These are phyloP conservation scores for Lasiodiplodia hormozganensis DNA, from an alignment of 2,329 filamentous ascomycete species.

Conservation along the genomic window DNA sequence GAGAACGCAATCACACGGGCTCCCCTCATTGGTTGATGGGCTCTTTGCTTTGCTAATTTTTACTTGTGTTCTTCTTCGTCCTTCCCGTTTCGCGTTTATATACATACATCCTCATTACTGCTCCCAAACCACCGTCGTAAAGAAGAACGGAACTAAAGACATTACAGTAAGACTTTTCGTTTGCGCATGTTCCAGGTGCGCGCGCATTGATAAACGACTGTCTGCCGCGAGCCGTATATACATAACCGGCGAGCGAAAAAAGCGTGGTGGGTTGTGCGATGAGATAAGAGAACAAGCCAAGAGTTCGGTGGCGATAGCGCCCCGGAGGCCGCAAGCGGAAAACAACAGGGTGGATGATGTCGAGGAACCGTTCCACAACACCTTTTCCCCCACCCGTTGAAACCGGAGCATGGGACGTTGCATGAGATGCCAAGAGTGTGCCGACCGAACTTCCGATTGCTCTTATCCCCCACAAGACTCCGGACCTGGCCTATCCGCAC, in stretches of 20 bases:
- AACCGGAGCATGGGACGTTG: slow-evolving; percentile 3
- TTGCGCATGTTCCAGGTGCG: not conserved
- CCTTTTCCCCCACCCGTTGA: slow-evolving; percentile 10
- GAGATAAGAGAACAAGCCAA: not conserved
- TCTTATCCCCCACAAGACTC: not conserved
- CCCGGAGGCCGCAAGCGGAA: not conserved
- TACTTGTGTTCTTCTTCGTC: not conserved
- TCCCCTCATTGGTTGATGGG: not conserved
- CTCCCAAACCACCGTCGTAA: not conserved
- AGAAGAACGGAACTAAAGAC: not conserved
- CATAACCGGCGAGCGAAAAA: not conserved
- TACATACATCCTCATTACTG: not conserved
- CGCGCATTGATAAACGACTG: not conserved
- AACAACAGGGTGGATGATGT: not conserved
- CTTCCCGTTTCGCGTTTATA: not conserved
- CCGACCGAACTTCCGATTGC: not conserved
- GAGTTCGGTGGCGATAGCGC: not conserved
- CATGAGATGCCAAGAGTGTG: not conserved
- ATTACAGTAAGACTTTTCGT: not conserved
- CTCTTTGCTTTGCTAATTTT: not conserved
- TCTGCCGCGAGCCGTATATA: not conserved
- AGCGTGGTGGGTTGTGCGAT: not conserved
- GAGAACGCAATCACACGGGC: not conserved
- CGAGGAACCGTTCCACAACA: slow-evolving; percentile 1
- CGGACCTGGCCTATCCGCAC: not conserved